These are phyloP conservation scores for Fusarium circinatum DNA, from an alignment of 2,329 filamentous ascomycete genomes.

Conservation along the genomic window DNA sequence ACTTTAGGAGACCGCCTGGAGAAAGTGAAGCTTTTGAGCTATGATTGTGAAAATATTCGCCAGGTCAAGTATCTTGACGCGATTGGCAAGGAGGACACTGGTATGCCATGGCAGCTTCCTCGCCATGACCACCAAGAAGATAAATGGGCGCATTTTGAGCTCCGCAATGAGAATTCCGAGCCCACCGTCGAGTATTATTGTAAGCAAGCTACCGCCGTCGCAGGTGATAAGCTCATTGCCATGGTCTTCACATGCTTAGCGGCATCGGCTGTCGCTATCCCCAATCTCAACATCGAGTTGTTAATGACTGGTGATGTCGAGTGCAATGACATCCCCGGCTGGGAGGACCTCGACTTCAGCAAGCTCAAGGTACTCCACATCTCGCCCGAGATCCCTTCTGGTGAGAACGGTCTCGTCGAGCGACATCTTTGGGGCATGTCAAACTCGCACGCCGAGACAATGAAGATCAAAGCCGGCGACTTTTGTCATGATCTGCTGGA, in stretches of 20 bases:
- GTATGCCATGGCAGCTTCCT: not conserved
- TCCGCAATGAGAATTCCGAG: not conserved
- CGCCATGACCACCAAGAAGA: not conserved
- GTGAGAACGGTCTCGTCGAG: not conserved
- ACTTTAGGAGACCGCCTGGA: not conserved
- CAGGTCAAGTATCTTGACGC: not conserved
- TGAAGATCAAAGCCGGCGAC: not conserved
- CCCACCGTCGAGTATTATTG: not conserved
- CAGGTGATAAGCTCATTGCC: not conserved
- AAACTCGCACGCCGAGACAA: not conserved
- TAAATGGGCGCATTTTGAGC: not conserved
- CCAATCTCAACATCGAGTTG: not conserved
- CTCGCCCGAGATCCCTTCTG: not conserved
- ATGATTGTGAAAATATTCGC: not conserved
- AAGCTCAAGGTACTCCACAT: not conserved
- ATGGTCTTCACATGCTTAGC: not conserved
- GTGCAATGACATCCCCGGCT: not conserved
- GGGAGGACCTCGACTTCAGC: not conserved
- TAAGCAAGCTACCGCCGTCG: not conserved
- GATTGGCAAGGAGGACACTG: rapidly evolving
- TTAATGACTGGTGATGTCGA: not conserved
- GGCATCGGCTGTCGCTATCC: not conserved
- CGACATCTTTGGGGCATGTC: not conserved
- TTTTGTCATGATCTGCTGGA: not conserved
- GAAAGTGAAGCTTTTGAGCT: not conserved